phyloP scores from a whole-genome alignment of 1,139 yeast species.

The Lodderomyces beijingensis region DNA sequence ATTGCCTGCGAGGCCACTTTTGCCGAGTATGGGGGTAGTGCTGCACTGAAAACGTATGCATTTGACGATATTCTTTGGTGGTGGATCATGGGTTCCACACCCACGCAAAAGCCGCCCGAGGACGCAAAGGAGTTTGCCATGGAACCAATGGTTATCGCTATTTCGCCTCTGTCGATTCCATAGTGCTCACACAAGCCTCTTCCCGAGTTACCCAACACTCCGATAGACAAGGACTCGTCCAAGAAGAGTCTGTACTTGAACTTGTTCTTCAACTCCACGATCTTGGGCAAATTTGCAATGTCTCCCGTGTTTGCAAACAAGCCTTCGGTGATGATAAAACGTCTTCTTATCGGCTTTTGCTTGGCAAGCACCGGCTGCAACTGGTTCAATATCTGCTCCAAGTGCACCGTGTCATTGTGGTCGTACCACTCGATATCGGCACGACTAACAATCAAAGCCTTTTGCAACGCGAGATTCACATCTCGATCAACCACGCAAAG shows the following conservation, averaged over 20 bases:
- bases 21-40: slow-evolving; percentile 90
- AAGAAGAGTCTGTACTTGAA: slow-evolving; percentile 81
- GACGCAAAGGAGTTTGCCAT: slow-evolving; percentile 82
- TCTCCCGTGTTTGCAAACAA: slow-evolving; percentile 81
- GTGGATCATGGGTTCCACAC: slow-evolving; percentile 75
- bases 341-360: slow-evolving; percentile 73
- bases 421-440: slow-evolving; percentile 80
- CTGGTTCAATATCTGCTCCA: slow-evolving; percentile 63
- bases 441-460: slow-evolving; percentile 82
- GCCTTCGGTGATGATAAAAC: slow-evolving; percentile 90
- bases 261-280: slow-evolving; percentile 71
- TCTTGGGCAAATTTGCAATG: slow-evolving; percentile 63
- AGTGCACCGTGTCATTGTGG: slow-evolving; percentile 83
- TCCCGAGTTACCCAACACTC: slow-evolving; percentile 81
- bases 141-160: slow-evolving; percentile 85
- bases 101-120: slow-evolving; percentile 94
- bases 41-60: slow-evolving; percentile 92
- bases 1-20: slow-evolving; percentile 64
- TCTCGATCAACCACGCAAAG: slow-evolving; percentile 84
- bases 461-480: slow-evolving; percentile 74
- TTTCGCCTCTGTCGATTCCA: slow-evolving; percentile 57
- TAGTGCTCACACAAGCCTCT: slow-evolving; percentile 78
- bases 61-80: slow-evolving; percentile 76
- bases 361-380: slow-evolving; percentile 60
- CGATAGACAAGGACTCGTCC: slow-evolving; percentile 85